These are phyloP conservation scores for Psilocybe mexicana DNA, from an alignment of 1,284 basidiomycete species.

Conservation along the genomic window DNA sequence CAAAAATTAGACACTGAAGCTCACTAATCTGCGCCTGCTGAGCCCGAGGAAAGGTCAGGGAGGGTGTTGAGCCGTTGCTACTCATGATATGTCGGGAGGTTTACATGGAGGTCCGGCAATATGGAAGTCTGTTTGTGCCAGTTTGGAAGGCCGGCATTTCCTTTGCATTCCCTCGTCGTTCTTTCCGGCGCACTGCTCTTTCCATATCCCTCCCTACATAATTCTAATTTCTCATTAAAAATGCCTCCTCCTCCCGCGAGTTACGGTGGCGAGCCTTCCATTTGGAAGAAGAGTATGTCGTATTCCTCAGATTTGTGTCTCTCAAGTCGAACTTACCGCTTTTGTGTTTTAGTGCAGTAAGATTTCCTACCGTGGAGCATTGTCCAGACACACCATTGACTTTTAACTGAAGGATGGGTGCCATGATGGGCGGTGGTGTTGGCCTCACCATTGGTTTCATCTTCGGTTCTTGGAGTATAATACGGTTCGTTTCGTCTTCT, in stretches of 20 bases:
- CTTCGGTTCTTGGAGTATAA: conserved; percentile 88
- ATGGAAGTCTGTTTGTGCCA: conserved; percentile 20
- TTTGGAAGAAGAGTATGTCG: conserved; percentile 74
- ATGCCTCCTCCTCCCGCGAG: conserved; percentile 49
- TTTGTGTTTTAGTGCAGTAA: conserved; percentile 48
- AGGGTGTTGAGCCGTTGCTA: conserved; percentile 24
- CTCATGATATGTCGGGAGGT: conserved; percentile 16
- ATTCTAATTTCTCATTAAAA: conserved; percentile 7
- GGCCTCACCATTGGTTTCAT: conserved; percentile 96
- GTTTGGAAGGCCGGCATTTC: conserved; percentile 18
- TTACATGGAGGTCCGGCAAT: neutral
- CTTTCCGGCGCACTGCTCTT: conserved; percentile 8
- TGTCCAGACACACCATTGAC: conserved; percentile 14
- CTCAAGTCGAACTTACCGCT: conserved; percentile 8
- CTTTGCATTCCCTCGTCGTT: conserved; percentile 3
- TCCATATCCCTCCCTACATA: neutral
- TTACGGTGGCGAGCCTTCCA: conserved; percentile 58
- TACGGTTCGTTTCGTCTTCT: conserved; percentile 57
- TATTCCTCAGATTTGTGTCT: conserved; percentile 5
- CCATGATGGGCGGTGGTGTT: conserved; percentile 89
- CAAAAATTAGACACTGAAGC: neutral
- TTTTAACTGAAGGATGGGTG: conserved; percentile 74
- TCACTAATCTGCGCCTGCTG: conserved; percentile 85
- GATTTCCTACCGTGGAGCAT: conserved; percentile 18
- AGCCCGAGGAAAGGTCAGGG: conserved; percentile 63